Evolutionary conservation across 1,284 basidiomycete species (phyloP).

Genomic region (Cutaneotrichosporon cutaneum): DNA sequence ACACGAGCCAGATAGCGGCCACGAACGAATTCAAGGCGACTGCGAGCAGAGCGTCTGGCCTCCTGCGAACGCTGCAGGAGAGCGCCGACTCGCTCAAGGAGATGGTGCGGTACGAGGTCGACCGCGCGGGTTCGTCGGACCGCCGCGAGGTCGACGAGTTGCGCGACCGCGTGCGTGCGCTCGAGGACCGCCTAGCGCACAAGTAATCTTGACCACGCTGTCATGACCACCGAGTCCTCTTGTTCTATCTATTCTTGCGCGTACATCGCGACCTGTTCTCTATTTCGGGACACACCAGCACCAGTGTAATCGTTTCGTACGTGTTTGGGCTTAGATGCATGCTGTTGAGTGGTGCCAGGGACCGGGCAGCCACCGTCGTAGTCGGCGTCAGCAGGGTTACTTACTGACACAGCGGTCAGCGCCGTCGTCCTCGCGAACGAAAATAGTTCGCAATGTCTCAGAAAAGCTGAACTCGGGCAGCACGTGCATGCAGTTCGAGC

Average conservation of each 20-base stretch:
- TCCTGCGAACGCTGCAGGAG: slow-evolving; percentile 40
- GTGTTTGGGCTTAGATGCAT: background rate
- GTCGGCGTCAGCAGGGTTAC: too few species aligned
- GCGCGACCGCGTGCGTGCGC: slow-evolving; percentile 21
- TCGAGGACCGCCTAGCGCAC: slow-evolving; percentile 22
- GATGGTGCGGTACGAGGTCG: slow-evolving; percentile 50
- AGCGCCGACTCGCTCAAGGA: slow-evolving; percentile 47
- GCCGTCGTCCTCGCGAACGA: too few species aligned
- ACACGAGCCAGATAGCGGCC: slow-evolving; percentile 30
- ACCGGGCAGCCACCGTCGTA: too few species aligned
- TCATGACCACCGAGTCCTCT: background rate
- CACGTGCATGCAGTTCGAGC: too few species aligned
- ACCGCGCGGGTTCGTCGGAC: slow-evolving; percentile 26
- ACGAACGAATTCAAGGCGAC: slow-evolving; percentile 46
- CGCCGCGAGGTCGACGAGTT: slow-evolving; percentile 24
- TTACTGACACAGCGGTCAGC: too few species aligned
- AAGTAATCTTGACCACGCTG: background rate
- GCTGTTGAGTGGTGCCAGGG: too few species aligned
- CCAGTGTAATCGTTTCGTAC: background rate
- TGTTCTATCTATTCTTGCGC: background rate
- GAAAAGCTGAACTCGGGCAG: too few species aligned
- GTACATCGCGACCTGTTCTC: too few species aligned
- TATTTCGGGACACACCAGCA: background rate
- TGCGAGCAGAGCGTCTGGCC: slow-evolving; percentile 32
- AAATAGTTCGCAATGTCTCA: too few species aligned